Percentiles rank a stretch among this genome's conserved stretches.
Conservation (phyloP, 2,329 filamentous ascomycete genomes). For the Scolecobasidium constrictum region DNA sequence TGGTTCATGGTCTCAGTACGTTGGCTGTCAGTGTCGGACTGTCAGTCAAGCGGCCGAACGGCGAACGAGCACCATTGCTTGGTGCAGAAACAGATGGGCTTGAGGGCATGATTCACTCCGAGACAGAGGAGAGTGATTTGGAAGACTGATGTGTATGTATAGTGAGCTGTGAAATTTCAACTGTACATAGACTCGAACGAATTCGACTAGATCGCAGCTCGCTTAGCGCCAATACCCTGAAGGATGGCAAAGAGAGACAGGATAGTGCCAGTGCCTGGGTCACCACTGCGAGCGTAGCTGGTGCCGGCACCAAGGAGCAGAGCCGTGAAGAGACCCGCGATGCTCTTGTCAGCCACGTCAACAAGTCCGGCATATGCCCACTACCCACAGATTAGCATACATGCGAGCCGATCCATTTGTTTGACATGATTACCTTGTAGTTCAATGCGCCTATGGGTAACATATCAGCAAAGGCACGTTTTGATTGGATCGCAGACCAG, state of each 20-base stretch:
- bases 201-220: background rate
- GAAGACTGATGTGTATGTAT: too few relatives aligned
- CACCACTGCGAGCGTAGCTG: background rate
- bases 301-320: background rate
- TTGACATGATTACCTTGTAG: too few relatives aligned
- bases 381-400: background rate
- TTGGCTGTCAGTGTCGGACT: slow-evolving; percentile 37
- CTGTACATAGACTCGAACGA: too few relatives aligned
- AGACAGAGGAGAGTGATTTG: too few relatives aligned
- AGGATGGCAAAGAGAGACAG: background rate
- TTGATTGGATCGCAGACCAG: background rate
- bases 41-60: slow-evolving; percentile 35
- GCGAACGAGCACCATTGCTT: slow-evolving; percentile 39
- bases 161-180: too few relatives aligned
- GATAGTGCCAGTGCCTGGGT: background rate
- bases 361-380: background rate
- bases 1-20: slow-evolving; percentile 44
- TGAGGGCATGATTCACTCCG: slow-evolving; percentile 39
- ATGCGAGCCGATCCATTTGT: too few relatives aligned
- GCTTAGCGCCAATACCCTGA: background rate
- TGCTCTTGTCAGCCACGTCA: background rate
- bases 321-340: background rate
- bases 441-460: background rate
- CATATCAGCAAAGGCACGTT: background rate
- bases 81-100: slow-evolving; percentile 39